A percentile compares a stretch with the other conserved stretches of the same genome.
Evolutionary conservation across 108 stramenopile species (phyloP).

Genomic region (Phaeodactylum tricornutum): DNA sequence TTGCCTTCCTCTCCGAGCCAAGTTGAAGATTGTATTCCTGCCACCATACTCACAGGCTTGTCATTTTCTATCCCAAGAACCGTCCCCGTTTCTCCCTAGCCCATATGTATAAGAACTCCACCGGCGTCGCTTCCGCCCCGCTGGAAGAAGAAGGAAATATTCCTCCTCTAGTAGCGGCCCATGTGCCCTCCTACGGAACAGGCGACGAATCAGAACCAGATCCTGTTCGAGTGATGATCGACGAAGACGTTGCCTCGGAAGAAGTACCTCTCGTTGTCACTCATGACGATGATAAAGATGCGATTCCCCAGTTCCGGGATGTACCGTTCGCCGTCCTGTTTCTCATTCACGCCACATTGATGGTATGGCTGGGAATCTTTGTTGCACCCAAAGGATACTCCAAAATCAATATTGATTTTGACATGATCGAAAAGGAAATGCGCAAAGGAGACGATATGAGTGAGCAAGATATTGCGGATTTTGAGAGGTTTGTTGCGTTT

Average conservation of each 20-base stretch:
- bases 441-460: constrained; percentile 15
- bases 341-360: constrained; percentile 8
- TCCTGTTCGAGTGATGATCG: too few relatives aligned
- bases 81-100: too few relatives aligned
- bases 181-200: too few relatives aligned
- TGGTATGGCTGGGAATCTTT: constrained; percentile 7
- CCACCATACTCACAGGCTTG: too few relatives aligned
- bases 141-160: too few relatives aligned
- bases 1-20: too few relatives aligned
- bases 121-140: too few relatives aligned
- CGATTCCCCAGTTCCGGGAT: constrained; percentile 13
- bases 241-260: background rate
- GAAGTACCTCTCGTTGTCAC: background rate
- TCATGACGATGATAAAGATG: background rate
- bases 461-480: constrained; percentile 6
- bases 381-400: constrained; percentile 15
- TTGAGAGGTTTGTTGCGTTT: constrained; percentile 18
- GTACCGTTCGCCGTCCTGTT: constrained; percentile 20
- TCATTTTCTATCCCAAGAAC: too few relatives aligned
- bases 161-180: too few relatives aligned
- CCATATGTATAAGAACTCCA: too few relatives aligned
- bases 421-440: constrained; percentile 11
- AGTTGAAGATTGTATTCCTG: too few relatives aligned
- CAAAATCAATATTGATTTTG: constrained; percentile 12
- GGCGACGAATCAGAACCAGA: background rate